These are phyloP conservation scores for Pseudogymnoascus sp. DNA, from an alignment of 2,329 filamentous ascomycete species.

Conservation along the genomic window DNA sequence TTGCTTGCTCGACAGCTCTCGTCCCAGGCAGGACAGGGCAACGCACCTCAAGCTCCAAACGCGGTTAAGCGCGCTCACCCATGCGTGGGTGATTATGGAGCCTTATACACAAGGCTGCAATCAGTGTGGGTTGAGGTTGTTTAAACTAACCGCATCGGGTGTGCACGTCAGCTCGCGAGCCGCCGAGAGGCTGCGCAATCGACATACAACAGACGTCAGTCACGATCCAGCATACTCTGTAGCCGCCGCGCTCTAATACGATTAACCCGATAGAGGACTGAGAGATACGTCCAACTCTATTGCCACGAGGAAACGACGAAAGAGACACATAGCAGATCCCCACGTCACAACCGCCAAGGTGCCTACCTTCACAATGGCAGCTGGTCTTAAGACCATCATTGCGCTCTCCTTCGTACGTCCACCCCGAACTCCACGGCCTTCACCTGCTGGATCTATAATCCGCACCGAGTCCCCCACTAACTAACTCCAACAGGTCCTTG, in stretches of 20 bases:
- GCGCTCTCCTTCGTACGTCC: conserved; percentile 82
- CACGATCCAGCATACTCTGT: not conserved
- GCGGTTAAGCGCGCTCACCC: conserved; percentile 7
- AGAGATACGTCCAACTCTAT: not conserved
- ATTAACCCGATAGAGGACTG: not conserved
- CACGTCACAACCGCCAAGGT: conserved; percentile 13
- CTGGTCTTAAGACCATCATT: conserved; percentile 98
- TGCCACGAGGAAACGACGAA: not conserved
- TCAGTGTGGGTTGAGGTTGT: not conserved
- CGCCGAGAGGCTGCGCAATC: conserved; percentile 7
- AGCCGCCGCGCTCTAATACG: not conserved
- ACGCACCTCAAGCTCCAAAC: conserved; percentile 10
- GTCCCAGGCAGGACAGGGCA: conserved; percentile 8
- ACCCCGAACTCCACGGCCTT: not conserved
- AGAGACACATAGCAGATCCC: not conserved
- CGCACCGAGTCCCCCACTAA: conserved; percentile 9
- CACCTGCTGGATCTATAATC: not conserved
- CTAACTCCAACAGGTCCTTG: conserved; percentile 60
- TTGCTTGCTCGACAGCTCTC: conserved; percentile 2
- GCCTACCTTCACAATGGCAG: conserved; percentile 46
- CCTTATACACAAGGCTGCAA: conserved; percentile 2
- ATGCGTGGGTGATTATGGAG: not conserved
- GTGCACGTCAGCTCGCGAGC: conserved; percentile 8
- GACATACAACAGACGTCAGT: conserved; percentile 6
- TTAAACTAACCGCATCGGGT: not conserved